Evolutionary conservation across 305 asterid species (phyloP).

Genomic region (Fraxinus paxiana): DNA sequence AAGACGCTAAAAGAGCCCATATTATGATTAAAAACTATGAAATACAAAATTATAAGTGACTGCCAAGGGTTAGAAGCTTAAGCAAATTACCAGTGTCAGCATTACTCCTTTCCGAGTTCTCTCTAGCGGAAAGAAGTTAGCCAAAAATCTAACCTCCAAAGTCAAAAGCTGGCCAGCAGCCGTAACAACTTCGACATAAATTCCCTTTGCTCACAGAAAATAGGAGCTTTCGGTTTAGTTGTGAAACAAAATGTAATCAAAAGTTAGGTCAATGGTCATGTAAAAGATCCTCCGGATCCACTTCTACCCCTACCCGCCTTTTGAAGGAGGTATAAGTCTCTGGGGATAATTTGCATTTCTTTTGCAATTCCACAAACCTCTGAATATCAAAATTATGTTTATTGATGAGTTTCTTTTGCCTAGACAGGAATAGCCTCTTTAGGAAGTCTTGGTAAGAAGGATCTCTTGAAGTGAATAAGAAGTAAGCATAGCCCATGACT

Average conservation of each 20-base stretch:
- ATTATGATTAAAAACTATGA: neutral
- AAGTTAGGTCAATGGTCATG: conserved; percentile 36
- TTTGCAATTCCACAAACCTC: conserved; percentile 72
- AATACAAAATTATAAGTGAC: neutral
- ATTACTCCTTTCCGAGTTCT: neutral
- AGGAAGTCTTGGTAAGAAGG: conserved; percentile 80
- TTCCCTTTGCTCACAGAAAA: conserved; percentile 19
- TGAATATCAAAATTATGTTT: conserved; percentile 57
- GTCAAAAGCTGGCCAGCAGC: conserved; percentile 5
- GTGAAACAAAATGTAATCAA: neutral
- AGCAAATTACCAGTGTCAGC: neutral
- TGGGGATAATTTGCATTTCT: conserved; percentile 47
- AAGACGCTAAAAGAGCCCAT: neutral
- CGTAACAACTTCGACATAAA: conserved; percentile 12
- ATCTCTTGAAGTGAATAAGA: conserved; percentile 83
- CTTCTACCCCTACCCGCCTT: conserved; percentile 46
- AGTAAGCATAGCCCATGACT: conserved; percentile 79
- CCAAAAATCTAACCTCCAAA: neutral
- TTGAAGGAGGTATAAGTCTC: conserved; percentile 48
- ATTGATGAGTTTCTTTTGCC: conserved; percentile 84
- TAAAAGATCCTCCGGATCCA: conserved; percentile 60
- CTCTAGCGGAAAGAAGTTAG: neutral
- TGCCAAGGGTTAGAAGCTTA: neutral
- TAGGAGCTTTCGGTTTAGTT: conserved; percentile 20
- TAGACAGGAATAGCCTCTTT: conserved; percentile 84